These are phyloP conservation scores for Xylaria sp. DNA, from an alignment of 2,329 filamentous ascomycete species.

Conservation along the genomic window DNA sequence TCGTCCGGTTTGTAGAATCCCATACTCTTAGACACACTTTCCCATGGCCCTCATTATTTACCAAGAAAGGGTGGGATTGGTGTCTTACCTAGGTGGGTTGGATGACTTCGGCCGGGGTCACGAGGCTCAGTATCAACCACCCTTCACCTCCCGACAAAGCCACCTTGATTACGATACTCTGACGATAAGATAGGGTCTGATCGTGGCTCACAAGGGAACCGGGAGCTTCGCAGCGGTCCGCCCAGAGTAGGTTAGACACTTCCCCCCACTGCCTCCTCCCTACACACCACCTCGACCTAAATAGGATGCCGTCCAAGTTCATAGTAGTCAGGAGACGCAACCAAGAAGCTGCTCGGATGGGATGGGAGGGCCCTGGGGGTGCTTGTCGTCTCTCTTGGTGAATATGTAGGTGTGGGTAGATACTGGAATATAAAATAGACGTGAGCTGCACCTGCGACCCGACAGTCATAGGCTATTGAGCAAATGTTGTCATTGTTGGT, in stretches of 20 bases:
- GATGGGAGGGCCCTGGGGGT: constrained; percentile 19
- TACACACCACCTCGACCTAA: constrained; percentile 35
- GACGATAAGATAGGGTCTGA: constrained; percentile 34
- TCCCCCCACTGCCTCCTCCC: constrained; percentile 26
- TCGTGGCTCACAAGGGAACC: constrained; percentile 24
- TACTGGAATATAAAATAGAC: constrained; percentile 27
- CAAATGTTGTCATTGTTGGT: constrained; percentile 20
- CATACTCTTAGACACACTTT: constrained; percentile 29
- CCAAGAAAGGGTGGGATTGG: constrained; percentile 32
- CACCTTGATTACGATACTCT: constrained; percentile 27
- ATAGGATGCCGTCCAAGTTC: constrained; percentile 26
- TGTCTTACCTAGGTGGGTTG: constrained; percentile 40
- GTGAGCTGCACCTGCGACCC: constrained; percentile 14
- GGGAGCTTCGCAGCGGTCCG: constrained; percentile 26
- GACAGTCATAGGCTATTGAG: constrained; percentile 24
- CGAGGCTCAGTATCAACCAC: constrained; percentile 36
- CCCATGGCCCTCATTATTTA: constrained; percentile 27
- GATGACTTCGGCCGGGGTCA: constrained; percentile 39
- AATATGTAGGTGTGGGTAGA: constrained; percentile 26
- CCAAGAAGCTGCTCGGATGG: constrained; percentile 23
- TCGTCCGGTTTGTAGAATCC: constrained; percentile 27
- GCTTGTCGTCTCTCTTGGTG: constrained; percentile 19
- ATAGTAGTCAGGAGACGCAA: constrained; percentile 39
- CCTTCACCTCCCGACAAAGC: constrained; percentile 30
- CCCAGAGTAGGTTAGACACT: constrained; percentile 30